Percentiles rank a stretch among this genome's conserved stretches.
These are phyloP conservation scores for Sporobolomyces roseus DNA, from an alignment of 768 basidiomycete genomes.

Conservation along the genomic window DNA sequence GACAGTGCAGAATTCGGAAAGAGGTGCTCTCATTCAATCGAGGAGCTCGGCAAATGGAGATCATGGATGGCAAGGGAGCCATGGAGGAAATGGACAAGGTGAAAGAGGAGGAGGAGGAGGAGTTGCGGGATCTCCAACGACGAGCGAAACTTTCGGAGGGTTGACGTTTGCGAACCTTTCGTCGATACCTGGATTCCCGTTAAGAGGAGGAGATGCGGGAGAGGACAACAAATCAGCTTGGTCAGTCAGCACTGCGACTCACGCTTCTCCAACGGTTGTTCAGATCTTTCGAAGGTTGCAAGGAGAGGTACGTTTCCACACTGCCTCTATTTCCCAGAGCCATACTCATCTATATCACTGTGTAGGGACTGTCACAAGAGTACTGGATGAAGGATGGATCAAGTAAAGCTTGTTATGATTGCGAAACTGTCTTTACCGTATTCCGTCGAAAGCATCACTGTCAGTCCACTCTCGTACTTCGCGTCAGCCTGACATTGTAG, in stretches of 20 bases:
- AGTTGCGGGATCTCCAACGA: constrained; percentile 1
- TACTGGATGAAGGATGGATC: constrained; percentile 99
- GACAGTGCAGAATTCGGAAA: constrained; percentile 22
- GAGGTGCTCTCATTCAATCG: constrained; percentile 19
- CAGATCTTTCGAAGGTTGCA: constrained; percentile 20
- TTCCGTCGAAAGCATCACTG: constrained; percentile 44
- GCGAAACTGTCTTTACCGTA: constrained; percentile 38
- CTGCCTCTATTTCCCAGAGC: background rate
- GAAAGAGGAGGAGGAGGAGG: background rate
- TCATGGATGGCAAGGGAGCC: background rate
- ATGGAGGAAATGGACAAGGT: background rate
- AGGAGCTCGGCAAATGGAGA: constrained; percentile 7
- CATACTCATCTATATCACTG: background rate
- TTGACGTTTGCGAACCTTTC: constrained; percentile 16
- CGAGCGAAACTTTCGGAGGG: constrained; percentile 16
- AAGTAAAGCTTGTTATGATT: constrained; percentile 63
- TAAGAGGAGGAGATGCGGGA: background rate
- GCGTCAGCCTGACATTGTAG: too few species aligned
- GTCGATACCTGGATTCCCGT: constrained; percentile 25
- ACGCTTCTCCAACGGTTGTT: constrained; percentile 10
- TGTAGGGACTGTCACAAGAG: constrained; percentile 70
- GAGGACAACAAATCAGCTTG: constrained; percentile 20
- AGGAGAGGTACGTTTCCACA: constrained; percentile 22
- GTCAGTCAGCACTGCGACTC: constrained; percentile 17
- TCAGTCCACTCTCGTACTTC: background rate